A percentile compares a stretch with the other conserved stretches of the same genome.
phyloP scores from a whole-genome alignment of 192 early-diverging fungal species.

The Allomyces macrogynus region DNA sequence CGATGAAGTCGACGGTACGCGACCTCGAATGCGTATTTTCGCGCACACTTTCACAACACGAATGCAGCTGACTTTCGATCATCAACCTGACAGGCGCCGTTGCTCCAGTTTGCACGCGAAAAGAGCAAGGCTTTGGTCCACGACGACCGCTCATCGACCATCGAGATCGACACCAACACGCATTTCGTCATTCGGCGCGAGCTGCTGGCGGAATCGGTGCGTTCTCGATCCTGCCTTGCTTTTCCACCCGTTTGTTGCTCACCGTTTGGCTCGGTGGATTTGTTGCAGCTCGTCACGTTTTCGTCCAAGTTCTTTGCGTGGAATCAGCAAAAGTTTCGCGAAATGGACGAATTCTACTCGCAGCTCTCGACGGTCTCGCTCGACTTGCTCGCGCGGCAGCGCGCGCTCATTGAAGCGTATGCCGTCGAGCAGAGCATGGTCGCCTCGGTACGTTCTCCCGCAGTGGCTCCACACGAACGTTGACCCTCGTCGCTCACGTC shows the following conservation, averaged over 20 bases:
- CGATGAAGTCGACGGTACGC: too few species aligned
- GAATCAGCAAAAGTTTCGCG: background rate
- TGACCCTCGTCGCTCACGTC: background rate
- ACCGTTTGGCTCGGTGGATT: too few species aligned
- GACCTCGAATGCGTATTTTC: too few species aligned
- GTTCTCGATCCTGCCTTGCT: background rate
- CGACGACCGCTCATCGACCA: too few species aligned
- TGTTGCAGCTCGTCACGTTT: background rate
- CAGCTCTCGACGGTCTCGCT: background rate
- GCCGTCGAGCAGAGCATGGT: background rate
- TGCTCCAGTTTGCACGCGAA: too few species aligned
- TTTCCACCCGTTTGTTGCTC: background rate
- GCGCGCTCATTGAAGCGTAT: background rate
- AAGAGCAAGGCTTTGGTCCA: too few species aligned
- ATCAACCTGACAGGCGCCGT: too few species aligned
- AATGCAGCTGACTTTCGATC: too few species aligned
- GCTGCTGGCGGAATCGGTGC: background rate
- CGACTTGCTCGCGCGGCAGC: background rate
- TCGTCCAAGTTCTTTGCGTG: background rate
- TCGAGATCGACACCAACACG: too few species aligned
- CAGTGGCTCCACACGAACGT: background rate
- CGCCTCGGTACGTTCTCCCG: background rate
- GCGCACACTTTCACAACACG: too few species aligned
- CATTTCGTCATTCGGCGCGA: background rate
- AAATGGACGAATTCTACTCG: background rate